Base-by-base conservation (phyloP, 768 basidiomycete genomes). In the Melanogaster broomeanus region DNA sequence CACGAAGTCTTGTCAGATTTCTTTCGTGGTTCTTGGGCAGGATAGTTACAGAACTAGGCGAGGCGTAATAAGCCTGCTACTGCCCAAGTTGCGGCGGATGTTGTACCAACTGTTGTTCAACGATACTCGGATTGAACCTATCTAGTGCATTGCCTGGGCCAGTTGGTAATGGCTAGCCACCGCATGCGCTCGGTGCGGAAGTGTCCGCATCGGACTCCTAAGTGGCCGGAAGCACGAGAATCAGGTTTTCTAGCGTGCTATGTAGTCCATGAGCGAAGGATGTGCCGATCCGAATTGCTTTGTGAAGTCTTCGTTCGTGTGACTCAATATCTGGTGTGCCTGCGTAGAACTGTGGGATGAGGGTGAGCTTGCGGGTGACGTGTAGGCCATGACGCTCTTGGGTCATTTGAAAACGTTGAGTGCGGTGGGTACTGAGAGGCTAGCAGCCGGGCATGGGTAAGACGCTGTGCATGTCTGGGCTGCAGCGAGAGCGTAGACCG, bases 11-110 rank as follows among this genome's bases (percentile, higher is more conserved):
- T n/a, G n/a, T n/a, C n/a, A n/a, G n/a, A n/a, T n/a, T n/a, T n/a
- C n/a, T 68, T 64, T 76, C 75, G 77, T 42, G 70, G 62, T 28
- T 75, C 74, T 9, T n/a, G n/a, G n/a, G n/a, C n/a, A n/a, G n/a
- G n/a, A n/a, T 72, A 69, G 47, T 72, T 38, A 13, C 19, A 46
- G 45, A 10, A 34, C 42, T 28, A n/a, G 39, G 10, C 24, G 19
- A 41, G 21, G 43, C 6, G 4, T 4, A 33, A 35, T 10, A 42
- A 21, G 28, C n/a, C 25, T 44, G 38, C 18, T 31, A 30, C 7
- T 37, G 49, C 8, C 9, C 25, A 16, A 49, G 51, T 12, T 45
- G 56, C 11, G 27, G 42, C 10, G 44, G 53, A 12, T 33, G 48
- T 9, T 31, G 48, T 30, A 11, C 9, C 28, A 30, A 30, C 28